Evolutionary conservation across 164 flowering plant genomes (phyloP).

Genomic region (Litsea cubeba): DNA sequence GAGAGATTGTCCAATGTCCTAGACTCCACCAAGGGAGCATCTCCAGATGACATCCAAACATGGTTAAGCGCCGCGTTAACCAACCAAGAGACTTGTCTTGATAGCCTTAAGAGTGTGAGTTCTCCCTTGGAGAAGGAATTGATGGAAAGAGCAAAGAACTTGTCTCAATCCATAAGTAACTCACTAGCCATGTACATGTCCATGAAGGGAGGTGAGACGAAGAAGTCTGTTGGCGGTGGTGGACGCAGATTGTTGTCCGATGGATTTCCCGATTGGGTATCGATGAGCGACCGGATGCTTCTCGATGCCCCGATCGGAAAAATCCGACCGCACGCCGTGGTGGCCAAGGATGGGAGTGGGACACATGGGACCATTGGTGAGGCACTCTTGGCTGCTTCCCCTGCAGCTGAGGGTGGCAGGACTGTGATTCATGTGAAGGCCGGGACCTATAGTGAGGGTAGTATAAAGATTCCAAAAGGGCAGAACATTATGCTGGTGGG

Average conservation of each 20-base stretch:
- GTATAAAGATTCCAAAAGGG: constrained; percentile 4
- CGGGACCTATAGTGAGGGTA: constrained; percentile 28
- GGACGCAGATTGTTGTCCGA: constrained; percentile 15
- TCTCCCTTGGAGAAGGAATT: background rate
- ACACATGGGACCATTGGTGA: constrained; percentile 18
- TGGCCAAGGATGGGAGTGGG: constrained; percentile 29
- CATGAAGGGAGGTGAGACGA: background rate
- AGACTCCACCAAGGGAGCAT: constrained; percentile 1
- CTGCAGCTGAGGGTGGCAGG: constrained; percentile 17
- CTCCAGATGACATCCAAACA: constrained; percentile 28
- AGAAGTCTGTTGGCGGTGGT: constrained; percentile 2
- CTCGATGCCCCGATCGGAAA: constrained; percentile 17
- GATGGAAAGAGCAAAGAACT: constrained; percentile 7
- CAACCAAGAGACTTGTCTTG: constrained; percentile 30
- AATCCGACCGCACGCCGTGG: constrained; percentile 15
- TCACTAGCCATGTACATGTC: constrained; percentile 21
- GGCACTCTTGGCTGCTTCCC: constrained; percentile 16
- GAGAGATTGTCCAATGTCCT: constrained; percentile 12
- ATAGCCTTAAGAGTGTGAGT: constrained; percentile 11
- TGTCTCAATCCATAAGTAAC: constrained; percentile 21
- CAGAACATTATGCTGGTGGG: constrained; percentile 24
- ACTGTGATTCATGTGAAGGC: constrained; percentile 27
- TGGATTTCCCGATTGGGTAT: constrained; percentile 26
- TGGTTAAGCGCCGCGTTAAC: constrained; percentile 40
- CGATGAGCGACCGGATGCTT: constrained; percentile 20